Evolutionary conservation across 139 green algal genomes (phyloP).

Genomic region (Coccomyxa sp.): DNA sequence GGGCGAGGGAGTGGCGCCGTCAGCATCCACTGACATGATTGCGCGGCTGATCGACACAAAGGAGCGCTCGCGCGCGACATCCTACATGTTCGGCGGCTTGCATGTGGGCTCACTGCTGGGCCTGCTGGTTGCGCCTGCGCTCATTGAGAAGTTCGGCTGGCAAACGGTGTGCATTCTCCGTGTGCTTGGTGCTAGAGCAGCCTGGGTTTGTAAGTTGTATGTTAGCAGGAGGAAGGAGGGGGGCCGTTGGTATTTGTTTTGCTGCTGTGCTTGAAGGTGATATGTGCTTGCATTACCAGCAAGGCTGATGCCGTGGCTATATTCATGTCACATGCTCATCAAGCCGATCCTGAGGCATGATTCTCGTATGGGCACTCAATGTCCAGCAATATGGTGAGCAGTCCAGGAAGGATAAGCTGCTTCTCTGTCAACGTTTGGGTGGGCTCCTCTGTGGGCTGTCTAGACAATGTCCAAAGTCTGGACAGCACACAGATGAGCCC

Average conservation of each 20-base stretch:
- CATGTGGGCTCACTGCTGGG: constrained; percentile 87
- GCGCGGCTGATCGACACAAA: constrained; percentile 59
- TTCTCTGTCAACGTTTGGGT: too few relatives aligned
- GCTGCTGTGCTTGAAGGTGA: not conserved
- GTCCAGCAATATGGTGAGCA: too few relatives aligned
- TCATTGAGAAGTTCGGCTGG: constrained; percentile 84
- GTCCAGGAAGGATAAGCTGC: too few relatives aligned
- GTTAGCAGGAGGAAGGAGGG: not conserved
- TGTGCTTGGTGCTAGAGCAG: not conserved
- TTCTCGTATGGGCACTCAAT: too few relatives aligned
- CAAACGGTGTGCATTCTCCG: constrained; percentile 13
- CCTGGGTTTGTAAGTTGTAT: not conserved
- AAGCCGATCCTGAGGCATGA: too few relatives aligned
- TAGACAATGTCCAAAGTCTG: too few relatives aligned
- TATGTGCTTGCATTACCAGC: not conserved
- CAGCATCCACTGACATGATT: constrained; percentile 86
- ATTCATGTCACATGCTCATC: too few relatives aligned
- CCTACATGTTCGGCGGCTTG: constrained; percentile 88
- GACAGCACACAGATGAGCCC: too few relatives aligned
- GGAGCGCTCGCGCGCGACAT: constrained; percentile 76
- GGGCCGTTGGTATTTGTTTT: not conserved
- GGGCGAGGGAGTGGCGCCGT: constrained; percentile 89
- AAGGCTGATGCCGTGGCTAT: too few relatives aligned
- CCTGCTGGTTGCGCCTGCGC: constrained; percentile 63
- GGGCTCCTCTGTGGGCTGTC: too few relatives aligned